Evolutionary conservation across 176 grass and related monocot species (phyloP).

Genomic region (Elaeis guineensis): DNA sequence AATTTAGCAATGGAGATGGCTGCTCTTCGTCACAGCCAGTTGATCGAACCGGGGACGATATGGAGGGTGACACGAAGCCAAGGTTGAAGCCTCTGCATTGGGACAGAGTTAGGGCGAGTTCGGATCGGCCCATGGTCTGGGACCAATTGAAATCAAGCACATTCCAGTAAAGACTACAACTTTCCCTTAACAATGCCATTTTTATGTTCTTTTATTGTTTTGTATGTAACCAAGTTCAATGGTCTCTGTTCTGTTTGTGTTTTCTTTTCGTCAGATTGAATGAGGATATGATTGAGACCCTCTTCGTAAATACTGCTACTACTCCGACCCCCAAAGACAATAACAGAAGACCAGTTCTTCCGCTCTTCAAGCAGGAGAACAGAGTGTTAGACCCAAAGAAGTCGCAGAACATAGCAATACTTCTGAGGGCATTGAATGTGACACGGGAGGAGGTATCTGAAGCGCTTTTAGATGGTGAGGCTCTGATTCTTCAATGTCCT

Average conservation of each 20-base stretch:
- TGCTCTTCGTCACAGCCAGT: constrained; percentile 27
- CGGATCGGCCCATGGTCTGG: constrained; percentile 94
- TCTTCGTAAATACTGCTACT: constrained; percentile 80
- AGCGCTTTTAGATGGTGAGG: constrained; percentile 78
- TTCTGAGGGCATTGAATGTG: constrained; percentile 89
- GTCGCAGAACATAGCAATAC: constrained; percentile 95
- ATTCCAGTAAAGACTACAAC: constrained; percentile 70
- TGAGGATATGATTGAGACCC: constrained; percentile 87
- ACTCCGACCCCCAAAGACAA: constrained; percentile 39
- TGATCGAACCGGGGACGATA: constrained; percentile 21
- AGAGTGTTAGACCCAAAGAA: constrained; percentile 99
- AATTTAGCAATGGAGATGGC: constrained; percentile 26
- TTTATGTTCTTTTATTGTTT: background rate
- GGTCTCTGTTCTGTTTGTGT: background rate
- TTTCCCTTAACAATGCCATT: background rate
- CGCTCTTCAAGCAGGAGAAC: constrained; percentile 68
- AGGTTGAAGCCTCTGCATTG: constrained; percentile 98
- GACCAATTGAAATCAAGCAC: constrained; percentile 96
- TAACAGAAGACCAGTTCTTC: constrained; percentile 36
- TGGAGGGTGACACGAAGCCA: constrained; percentile 35
- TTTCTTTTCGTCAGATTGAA: constrained; percentile 58
- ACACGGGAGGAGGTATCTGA: constrained; percentile 87
- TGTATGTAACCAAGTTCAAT: too few species aligned
- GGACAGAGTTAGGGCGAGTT: constrained; percentile 92
- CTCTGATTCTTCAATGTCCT: too few species aligned